Evolutionary conservation across 2,329 filamentous ascomycete genomes (phyloP), one percentile per base, ranked within the genome.

Genomic region (Colletotrichum sp.): DNA sequence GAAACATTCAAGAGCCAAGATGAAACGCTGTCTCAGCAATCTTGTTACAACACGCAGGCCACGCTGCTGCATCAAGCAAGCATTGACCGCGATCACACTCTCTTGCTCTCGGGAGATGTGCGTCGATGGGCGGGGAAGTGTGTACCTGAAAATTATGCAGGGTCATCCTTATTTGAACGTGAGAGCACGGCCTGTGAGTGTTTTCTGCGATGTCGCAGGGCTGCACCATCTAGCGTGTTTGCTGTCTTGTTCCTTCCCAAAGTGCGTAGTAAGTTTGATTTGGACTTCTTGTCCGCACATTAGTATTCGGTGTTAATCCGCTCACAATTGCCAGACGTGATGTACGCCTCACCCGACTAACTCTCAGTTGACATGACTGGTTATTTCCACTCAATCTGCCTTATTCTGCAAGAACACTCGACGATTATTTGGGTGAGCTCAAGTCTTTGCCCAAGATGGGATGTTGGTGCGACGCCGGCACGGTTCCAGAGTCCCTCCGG

Each of bases 381-480:
- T 32, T 9, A 52, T 34, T 62, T 6, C 59, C n/a, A 15, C 12
- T 62, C 59, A 8, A 1, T 16, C 2, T 10, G 59, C 24, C 2
- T 3, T 63, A 5, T 18, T 24, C 6, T 52, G 44, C 10, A 52
- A 8, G 6, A 24, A 24, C 6, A 28, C 34, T 32, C 9, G 16
- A 44, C 32, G 4, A 28, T 5, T 32, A 10, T 62, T 24, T 36
- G 28, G 44, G 8, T 26, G 28, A 36, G 21, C 52, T 16, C 5
- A 12, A 55, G 28, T 15, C 16, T 10, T 34, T 30, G n/a, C 30
- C 59, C 67, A 34, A 76, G 70, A 39, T 65, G 64, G 74, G 74
- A 73, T 76, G 74, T 39, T 73, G 66, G 59, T 76, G 74, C 70
- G 74, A 76, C 74, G 70, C 66, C 74, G 74, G 74, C 74, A 73